These are phyloP conservation scores for Microbotryum saponariae DNA, from an alignment of 1,284 basidiomycete genomes.

Conservation along the genomic window DNA sequence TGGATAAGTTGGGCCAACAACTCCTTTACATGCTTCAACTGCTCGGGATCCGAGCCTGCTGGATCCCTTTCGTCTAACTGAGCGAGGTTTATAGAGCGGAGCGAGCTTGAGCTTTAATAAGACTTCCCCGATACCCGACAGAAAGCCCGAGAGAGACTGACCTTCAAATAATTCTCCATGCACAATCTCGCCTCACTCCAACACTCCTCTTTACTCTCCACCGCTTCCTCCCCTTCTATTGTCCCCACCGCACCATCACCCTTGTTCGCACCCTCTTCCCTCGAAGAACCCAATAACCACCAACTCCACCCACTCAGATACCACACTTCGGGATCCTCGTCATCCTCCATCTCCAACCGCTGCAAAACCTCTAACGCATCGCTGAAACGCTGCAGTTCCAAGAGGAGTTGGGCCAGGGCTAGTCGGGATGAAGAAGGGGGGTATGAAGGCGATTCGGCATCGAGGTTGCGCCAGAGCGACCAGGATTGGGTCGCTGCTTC, in stretches of 20 bases:
- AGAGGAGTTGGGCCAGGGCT: constrained; percentile 68
- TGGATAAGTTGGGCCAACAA: constrained; percentile 61
- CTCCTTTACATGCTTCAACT: constrained; percentile 68
- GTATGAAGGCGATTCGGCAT: constrained; percentile 60
- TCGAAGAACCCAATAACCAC: constrained; percentile 52
- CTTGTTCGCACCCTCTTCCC: constrained; percentile 42
- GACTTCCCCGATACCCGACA: not conserved
- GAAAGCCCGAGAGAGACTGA: constrained; percentile 42
- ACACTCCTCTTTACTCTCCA: constrained; percentile 58
- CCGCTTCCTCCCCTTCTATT: constrained; percentile 46
- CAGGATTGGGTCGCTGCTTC: constrained; percentile 62
- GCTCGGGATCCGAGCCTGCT: constrained; percentile 66
- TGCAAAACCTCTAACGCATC: constrained; percentile 68
- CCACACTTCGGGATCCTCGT: constrained; percentile 83
- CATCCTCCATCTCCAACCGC: constrained; percentile 71
- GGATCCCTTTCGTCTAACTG: constrained; percentile 62
- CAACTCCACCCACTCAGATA: constrained; percentile 94
- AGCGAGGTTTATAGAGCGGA: not conserved
- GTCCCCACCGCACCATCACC: constrained; percentile 54
- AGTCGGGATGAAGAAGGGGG: constrained; percentile 69
- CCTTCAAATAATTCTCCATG: constrained; percentile 70
- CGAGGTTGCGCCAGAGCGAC: constrained; percentile 63
- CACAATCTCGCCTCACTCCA: constrained; percentile 71
- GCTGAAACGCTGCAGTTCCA: constrained; percentile 66
- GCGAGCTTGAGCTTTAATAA: not conserved